phyloP scores from a whole-genome alignment of 202 grass and related monocot genomes.

The Bolboschoenoplectus hybrid region DNA sequence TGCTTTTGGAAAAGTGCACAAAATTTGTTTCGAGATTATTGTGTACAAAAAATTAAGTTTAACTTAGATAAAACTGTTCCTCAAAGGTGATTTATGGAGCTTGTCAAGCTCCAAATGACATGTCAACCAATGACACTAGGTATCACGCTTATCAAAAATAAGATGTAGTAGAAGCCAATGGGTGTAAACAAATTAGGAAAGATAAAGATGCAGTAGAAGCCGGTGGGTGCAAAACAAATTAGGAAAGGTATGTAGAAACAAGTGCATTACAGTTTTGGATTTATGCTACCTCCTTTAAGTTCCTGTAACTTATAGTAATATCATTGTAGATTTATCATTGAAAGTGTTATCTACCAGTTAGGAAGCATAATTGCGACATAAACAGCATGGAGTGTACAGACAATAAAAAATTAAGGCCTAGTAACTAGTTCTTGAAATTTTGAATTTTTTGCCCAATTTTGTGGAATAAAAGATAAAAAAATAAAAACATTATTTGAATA shows the following conservation, averaged over 20 bases:
- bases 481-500: neutral
- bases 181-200: neutral
- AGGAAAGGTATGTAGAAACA: neutral
- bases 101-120: neutral
- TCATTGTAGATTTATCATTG: neutral
- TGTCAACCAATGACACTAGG: neutral
- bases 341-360: neutral
- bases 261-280: neutral
- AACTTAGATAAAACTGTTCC: neutral
- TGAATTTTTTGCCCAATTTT: neutral
- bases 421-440: neutral
- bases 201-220: neutral
- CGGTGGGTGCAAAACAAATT: neutral
- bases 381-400: neutral
- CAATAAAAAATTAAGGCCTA: neutral
- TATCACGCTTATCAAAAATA: neutral
- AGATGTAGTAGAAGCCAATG: neutral
- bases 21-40: neutral
- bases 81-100: neutral
- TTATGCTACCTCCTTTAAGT: neutral
- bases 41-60: neutral
- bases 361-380: neutral
- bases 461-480: neutral
- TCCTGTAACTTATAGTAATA: constrained; percentile 3
- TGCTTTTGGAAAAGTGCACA: neutral